phyloP scores from a whole-genome alignment of 2,329 filamentous ascomycete species.

The Pseudocercospora fijiensis region DNA sequence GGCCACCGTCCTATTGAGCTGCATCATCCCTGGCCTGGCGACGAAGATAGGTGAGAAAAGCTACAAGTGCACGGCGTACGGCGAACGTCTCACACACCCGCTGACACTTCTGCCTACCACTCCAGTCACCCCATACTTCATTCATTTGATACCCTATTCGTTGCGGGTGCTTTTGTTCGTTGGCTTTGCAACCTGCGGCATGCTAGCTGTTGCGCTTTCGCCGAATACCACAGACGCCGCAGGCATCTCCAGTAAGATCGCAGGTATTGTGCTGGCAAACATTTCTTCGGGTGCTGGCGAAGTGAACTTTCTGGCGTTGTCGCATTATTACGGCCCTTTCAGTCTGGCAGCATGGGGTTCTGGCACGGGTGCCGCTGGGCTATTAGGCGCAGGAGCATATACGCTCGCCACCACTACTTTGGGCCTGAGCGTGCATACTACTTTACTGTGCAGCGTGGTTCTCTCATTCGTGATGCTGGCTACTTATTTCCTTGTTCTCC shows the following conservation, averaged over 20 bases:
- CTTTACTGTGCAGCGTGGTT: slow-evolving; percentile 73
- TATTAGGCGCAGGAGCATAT: slow-evolving; percentile 85
- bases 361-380: slow-evolving; percentile 64
- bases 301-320: slow-evolving; percentile 84
- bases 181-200: slow-evolving; percentile 72
- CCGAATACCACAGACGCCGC: slow-evolving; percentile 49
- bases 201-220: slow-evolving; percentile 83
- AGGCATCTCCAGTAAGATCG: slow-evolving; percentile 70
- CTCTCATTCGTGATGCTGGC: slow-evolving; percentile 79
- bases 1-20: slow-evolving; percentile 86
- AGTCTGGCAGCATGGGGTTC: slow-evolving; percentile 89
- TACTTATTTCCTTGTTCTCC: slow-evolving; percentile 81
- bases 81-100: background rate
- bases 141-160: slow-evolving; percentile 79
- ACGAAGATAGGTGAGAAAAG: slow-evolving; percentile 43
- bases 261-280: slow-evolving; percentile 80
- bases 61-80: background rate
- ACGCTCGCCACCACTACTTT: slow-evolving; percentile 80
- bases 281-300: slow-evolving; percentile 84
- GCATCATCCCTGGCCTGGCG: slow-evolving; percentile 84
- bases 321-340: slow-evolving; percentile 87
- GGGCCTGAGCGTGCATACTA: slow-evolving; percentile 69
- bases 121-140: slow-evolving; percentile 80
- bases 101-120: slow-evolving; percentile 45
- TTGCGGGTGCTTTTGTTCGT: slow-evolving; percentile 73